These are phyloP conservation scores for Apiospora phragmitis DNA, from an alignment of 2,329 filamentous ascomycete species.

Conservation along the genomic window DNA sequence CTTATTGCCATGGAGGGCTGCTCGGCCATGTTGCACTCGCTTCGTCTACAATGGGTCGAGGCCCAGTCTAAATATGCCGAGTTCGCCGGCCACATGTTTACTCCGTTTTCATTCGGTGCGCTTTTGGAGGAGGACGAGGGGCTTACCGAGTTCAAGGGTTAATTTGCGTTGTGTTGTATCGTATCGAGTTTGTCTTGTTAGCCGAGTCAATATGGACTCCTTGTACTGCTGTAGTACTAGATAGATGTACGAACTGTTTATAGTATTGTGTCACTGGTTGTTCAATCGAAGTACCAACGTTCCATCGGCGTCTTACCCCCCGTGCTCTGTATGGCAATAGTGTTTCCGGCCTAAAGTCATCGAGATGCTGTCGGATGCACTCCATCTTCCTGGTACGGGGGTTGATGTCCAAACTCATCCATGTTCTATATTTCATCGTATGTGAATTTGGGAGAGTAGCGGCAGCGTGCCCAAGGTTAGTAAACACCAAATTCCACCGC, in stretches of 20 bases:
- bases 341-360: not conserved
- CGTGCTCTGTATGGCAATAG: not conserved
- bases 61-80: constrained; percentile 86
- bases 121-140: constrained; percentile 69
- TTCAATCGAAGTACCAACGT: not conserved
- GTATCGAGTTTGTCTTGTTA: not conserved
- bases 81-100: constrained; percentile 74
- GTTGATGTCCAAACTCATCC: not conserved
- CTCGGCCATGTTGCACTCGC: constrained; percentile 77
- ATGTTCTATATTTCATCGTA: not conserved
- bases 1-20: constrained; percentile 83
- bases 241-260: constrained; percentile 11
- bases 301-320: not conserved
- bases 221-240: constrained; percentile 2
- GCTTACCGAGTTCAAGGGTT: constrained; percentile 37
- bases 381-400: not conserved
- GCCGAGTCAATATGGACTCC: not conserved
- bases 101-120: constrained; percentile 74
- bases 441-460: not conserved
- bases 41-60: constrained; percentile 81
- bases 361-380: not conserved
- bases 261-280: constrained; percentile 4
- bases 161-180: constrained; percentile 10
- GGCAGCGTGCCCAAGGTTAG: not conserved
- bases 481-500: not conserved